Evolutionary conservation across 106 monocot genomes (phyloP).

Genomic region (Iris macrosiphon): DNA sequence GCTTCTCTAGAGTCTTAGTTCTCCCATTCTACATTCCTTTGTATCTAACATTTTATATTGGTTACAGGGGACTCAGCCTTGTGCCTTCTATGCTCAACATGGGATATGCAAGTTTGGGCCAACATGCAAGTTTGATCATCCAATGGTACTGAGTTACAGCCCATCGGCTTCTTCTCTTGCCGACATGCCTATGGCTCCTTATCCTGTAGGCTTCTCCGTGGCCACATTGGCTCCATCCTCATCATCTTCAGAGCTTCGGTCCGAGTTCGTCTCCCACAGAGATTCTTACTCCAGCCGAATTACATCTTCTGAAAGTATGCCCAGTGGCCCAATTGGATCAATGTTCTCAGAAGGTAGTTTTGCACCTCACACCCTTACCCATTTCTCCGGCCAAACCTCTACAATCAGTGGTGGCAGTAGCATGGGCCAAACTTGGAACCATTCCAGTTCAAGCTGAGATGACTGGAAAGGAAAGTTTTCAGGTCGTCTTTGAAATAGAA

Average conservation of each 20-base stretch:
- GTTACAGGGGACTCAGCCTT: constrained; percentile 58
- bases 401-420: constrained; percentile 15
- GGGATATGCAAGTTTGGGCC: constrained; percentile 81
- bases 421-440: background rate
- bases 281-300: constrained; percentile 20
- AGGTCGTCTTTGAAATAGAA: background rate
- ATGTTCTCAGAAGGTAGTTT: constrained; percentile 22
- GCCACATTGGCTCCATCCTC: constrained; percentile 37
- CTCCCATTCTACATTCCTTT: too few relatives aligned
- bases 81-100: constrained; percentile 64
- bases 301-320: constrained; percentile 11
- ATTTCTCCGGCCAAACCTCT: constrained; percentile 9
- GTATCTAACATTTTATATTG: background rate
- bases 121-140: constrained; percentile 91
- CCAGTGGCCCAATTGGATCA: constrained; percentile 29
- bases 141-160: constrained; percentile 50
- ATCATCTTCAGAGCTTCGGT: constrained; percentile 31
- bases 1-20: too few relatives aligned
- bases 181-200: constrained; percentile 56
- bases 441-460: constrained; percentile 8
- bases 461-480: background rate
- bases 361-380: constrained; percentile 18
- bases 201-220: constrained; percentile 34
- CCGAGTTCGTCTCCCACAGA: constrained; percentile 23
- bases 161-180: constrained; percentile 56